Evolutionary conservation across 768 basidiomycete genomes (phyloP).

Genomic region (Tricholoma terreum): DNA sequence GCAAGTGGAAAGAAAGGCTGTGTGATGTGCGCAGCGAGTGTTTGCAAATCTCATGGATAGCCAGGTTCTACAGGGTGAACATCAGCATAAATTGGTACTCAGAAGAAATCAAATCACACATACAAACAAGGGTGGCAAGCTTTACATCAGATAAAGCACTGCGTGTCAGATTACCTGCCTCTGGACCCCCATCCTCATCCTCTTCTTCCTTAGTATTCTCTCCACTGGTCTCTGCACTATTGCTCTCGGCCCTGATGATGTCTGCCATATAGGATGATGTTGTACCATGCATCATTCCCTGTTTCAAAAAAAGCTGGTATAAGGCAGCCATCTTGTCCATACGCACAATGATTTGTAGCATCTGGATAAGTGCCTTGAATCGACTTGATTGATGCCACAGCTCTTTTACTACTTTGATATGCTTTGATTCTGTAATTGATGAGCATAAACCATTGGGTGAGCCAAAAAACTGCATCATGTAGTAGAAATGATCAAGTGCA

Average conservation of each 20-base stretch:
- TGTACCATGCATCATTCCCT: conserved; percentile 1
- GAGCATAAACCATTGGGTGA: conserved; percentile 26
- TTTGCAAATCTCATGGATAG: conserved; percentile 5
- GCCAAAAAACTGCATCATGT: conserved; percentile 15
- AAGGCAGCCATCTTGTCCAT: too few relatives aligned
- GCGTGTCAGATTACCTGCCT: background rate
- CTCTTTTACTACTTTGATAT: too few relatives aligned
- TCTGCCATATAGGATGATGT: conserved; percentile 3
- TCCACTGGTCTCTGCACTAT: background rate
- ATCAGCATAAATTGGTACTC: background rate
- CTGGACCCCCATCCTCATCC: background rate
- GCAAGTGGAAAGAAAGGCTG: conserved; percentile 11
- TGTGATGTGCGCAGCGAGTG: conserved; percentile 11
- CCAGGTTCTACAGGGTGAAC: conserved; percentile 1
- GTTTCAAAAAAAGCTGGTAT: background rate
- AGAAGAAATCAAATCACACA: too few relatives aligned
- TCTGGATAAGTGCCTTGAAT: background rate
- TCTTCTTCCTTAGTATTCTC: background rate
- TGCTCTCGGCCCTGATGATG: background rate
- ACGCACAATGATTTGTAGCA: background rate
- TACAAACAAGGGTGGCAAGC: too few relatives aligned
- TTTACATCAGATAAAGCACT: too few relatives aligned
- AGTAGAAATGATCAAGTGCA: background rate
- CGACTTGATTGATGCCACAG: background rate
- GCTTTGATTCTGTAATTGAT: too few relatives aligned